These are phyloP conservation scores for Suillus tomentosus DNA, from an alignment of 768 basidiomycete species.

Conservation along the genomic window DNA sequence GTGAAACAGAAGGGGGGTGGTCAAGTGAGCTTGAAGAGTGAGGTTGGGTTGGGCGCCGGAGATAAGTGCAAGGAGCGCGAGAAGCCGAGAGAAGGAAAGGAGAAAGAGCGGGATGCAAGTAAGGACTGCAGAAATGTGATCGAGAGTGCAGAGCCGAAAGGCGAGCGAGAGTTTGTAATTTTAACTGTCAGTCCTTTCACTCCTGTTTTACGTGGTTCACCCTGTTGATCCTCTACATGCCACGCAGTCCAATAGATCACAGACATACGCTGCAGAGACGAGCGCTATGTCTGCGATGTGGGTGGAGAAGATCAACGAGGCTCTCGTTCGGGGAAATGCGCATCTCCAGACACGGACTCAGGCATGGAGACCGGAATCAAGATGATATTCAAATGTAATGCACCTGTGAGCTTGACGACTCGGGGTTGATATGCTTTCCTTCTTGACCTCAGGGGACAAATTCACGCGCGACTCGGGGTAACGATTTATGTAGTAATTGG, in stretches of 20 bases:
- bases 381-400: background rate
- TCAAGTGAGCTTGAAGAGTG: conserved; percentile 49
- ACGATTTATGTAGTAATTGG: background rate
- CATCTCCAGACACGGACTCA: conserved; percentile 3
- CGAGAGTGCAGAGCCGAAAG: conserved; percentile 50
- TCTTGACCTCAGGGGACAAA: background rate
- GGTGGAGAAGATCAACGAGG: conserved; percentile 42
- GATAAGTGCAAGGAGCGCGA: conserved; percentile 9
- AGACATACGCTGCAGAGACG: conserved; percentile 44
- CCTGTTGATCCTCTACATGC: background rate
- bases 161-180: conserved; percentile 61
- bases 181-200: conserved; percentile 49
- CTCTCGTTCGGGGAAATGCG: conserved; percentile 16
- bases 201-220: background rate
- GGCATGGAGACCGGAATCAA: background rate
- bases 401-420: background rate
- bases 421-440: background rate
- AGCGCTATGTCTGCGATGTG: conserved; percentile 36
- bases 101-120: conserved; percentile 44
- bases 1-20: conserved; percentile 48
- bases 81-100: conserved; percentile 22
- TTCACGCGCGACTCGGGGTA: background rate
- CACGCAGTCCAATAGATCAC: conserved; percentile 46
- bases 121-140: conserved; percentile 50
- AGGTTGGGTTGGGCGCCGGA: conserved; percentile 41